Base-by-base conservation (phyloP, 1,139 yeast genomes). In the Yamadazyma mexicana region DNA sequence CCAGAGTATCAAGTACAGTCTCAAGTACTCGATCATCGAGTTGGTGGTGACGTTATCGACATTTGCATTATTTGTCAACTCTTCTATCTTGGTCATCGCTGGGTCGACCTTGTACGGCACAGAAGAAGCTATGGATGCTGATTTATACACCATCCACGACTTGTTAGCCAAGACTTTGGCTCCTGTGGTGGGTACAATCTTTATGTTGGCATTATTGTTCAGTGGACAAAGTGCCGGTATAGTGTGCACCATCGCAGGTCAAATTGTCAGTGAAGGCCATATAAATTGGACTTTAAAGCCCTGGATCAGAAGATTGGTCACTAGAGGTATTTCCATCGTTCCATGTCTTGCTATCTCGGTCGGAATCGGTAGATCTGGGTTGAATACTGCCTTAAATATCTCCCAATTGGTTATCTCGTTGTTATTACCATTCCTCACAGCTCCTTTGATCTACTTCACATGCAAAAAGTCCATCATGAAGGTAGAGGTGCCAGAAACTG, bases 151-250 rank as follows among this genome's bases (percentile, higher is more conserved):
- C n/a, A 84, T 85, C 47, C 83, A 84, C 58, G 73, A 79, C 37
- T 69, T 85, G 67, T 64, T 85, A 25, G 73, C 80, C 17, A 57
- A 61, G 9, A 80, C 81, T 46, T 67, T 85, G 38, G 81, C 88
- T 0, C 79, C 83, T 17, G 73, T 79, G 17, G 91, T 89, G 0
- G 94, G 92, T 5, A 64, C 83, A 2, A 69, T 84, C 1, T 85
- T 85, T 63, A 88, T 87, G 9, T 64, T 84, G 40, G 88, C 91
- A 0, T 73, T 85, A 71, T 62, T 85, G 35, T 83, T 83, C 49
- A 81, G 89, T 3, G 91, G 92, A 14, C 87, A 84, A 54, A 80
- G 87, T 45, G 91, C 95, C 0, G 94, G 94, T 35, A 81, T 87
- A 43, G 91, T 87, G 1, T 87, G 95, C 57, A 87, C 95, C 0